Evolutionary conservation across 306 rosid genomes (phyloP).

Genomic region (Lathyrus aphaca): DNA sequence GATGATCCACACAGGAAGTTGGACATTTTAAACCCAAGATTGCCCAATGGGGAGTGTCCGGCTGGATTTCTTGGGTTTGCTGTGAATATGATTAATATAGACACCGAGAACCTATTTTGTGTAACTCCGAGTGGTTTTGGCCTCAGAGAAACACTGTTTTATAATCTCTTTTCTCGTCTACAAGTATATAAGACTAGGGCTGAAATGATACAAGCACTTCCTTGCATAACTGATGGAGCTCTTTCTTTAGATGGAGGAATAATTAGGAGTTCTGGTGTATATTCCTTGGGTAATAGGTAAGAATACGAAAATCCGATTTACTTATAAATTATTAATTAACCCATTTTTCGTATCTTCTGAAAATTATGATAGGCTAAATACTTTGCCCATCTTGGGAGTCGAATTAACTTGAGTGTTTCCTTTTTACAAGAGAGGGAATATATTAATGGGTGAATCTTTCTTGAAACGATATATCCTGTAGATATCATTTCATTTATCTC

Average conservation of each 20-base stretch:
- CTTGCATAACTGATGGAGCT: constrained; percentile 84
- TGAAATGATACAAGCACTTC: constrained; percentile 77
- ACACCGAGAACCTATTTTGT: constrained; percentile 54
- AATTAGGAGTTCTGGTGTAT: constrained; percentile 60
- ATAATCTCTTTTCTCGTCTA: constrained; percentile 70
- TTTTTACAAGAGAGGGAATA: too few species aligned
- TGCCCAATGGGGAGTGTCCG: constrained; percentile 76
- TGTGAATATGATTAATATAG: constrained; percentile 78
- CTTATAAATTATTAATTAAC: neutral
- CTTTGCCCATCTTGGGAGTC: too few species aligned
- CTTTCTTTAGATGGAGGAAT: constrained; percentile 94
- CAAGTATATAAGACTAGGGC: constrained; percentile 87
- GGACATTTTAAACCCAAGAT: constrained; percentile 77
- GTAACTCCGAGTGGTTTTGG: constrained; percentile 72
- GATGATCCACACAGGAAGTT: constrained; percentile 76
- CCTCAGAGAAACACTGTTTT: constrained; percentile 84
- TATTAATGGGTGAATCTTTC: constrained; percentile 16
- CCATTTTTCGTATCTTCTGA: too few species aligned
- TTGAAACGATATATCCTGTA: constrained; percentile 3
- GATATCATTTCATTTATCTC: constrained; percentile 32
- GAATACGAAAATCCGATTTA: constrained; percentile 35
- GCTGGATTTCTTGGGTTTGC: constrained; percentile 88
- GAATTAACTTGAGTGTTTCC: too few species aligned
- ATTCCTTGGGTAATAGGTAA: constrained; percentile 76
- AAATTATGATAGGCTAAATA: too few species aligned